A percentile compares a stretch with the other conserved stretches of the same genome.
Conservation (phyloP, 169 alveolate genomes). For the Hepatocystis sp. region DNA sequence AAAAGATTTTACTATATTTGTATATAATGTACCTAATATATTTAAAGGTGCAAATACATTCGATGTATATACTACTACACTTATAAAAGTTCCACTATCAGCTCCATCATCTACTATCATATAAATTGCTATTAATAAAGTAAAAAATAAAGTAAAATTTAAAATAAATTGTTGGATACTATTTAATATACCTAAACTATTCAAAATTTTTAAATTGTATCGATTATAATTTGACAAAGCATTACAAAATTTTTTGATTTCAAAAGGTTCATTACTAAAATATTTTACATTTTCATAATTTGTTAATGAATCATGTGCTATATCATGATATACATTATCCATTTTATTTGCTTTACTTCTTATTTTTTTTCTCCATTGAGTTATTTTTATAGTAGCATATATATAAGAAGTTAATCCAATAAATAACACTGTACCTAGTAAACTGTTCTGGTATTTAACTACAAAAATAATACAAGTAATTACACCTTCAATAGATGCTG, state of each 20-base stretch:
- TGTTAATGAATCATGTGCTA: slow-evolving; percentile 81
- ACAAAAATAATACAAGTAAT: slow-evolving; percentile 60
- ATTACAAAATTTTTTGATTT: slow-evolving; percentile 76
- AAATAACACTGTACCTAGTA: slow-evolving; percentile 37
- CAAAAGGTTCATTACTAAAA: slow-evolving; percentile 82
- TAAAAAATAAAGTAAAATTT: slow-evolving; percentile 45
- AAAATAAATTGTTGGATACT: slow-evolving; percentile 78
- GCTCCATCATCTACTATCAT: slow-evolving; percentile 64
- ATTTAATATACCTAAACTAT: slow-evolving; percentile 80
- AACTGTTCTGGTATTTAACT: slow-evolving; percentile 39
- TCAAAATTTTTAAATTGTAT: slow-evolving; percentile 77
- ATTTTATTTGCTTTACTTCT: slow-evolving; percentile 79
- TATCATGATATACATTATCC: slow-evolving; percentile 84
- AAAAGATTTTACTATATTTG: slow-evolving; percentile 74
- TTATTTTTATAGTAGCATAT: slow-evolving; percentile 77
- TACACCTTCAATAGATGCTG: slow-evolving; percentile 65
- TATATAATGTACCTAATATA: slow-evolving; percentile 83
- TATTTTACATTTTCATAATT: slow-evolving; percentile 86
- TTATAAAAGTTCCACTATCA: slow-evolving; percentile 57
- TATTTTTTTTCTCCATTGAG: slow-evolving; percentile 82
- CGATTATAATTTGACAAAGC: slow-evolving; percentile 79
- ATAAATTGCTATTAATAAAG: slow-evolving; percentile 23
- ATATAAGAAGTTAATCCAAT: slow-evolving; percentile 46
- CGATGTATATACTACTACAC: slow-evolving; percentile 76
- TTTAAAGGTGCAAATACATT: slow-evolving; percentile 81